These are phyloP conservation scores for Nidularia pulvinata DNA, from an alignment of 768 basidiomycete species.

Conservation along the genomic window DNA sequence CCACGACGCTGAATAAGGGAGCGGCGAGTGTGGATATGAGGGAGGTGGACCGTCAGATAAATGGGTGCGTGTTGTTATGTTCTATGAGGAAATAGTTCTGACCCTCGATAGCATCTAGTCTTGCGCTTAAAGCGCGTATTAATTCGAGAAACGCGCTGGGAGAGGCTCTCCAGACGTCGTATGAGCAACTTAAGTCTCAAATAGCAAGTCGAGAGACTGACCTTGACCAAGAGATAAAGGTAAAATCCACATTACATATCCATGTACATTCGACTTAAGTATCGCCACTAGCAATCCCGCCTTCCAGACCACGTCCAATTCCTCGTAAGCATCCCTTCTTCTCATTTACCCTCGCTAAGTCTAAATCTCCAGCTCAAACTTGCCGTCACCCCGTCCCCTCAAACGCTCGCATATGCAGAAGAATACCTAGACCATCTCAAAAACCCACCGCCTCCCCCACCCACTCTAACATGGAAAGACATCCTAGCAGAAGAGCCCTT, in stretches of 20 bases:
- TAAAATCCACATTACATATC: conserved; percentile 13
- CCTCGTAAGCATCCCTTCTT: conserved; percentile 42
- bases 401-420: conserved; percentile 55
- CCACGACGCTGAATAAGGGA: conserved; percentile 51
- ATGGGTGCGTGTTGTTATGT: conserved; percentile 43
- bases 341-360: background rate
- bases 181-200: conserved; percentile 47
- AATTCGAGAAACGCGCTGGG: conserved; percentile 63
- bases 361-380: conserved; percentile 45
- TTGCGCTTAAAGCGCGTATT: conserved; percentile 68
- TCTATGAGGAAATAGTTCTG: background rate
- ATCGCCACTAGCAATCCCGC: conserved; percentile 3
- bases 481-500: conserved; percentile 84
- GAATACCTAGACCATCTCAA: conserved; percentile 43
- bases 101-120: conserved; percentile 30
- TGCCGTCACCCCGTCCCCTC: conserved; percentile 46
- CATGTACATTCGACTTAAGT: background rate
- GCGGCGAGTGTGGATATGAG: conserved; percentile 56
- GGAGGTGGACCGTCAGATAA: conserved; percentile 53
- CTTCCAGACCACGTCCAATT: conserved; percentile 73
- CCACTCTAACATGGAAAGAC: conserved; percentile 69
- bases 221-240: conserved; percentile 69
- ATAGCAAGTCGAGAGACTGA: conserved; percentile 45
- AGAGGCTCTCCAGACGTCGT: conserved; percentile 56
- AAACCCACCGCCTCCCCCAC: conserved; percentile 39